Evolutionary conservation across 768 basidiomycete species (phyloP).

Genomic region (Pholiota molesta): DNA sequence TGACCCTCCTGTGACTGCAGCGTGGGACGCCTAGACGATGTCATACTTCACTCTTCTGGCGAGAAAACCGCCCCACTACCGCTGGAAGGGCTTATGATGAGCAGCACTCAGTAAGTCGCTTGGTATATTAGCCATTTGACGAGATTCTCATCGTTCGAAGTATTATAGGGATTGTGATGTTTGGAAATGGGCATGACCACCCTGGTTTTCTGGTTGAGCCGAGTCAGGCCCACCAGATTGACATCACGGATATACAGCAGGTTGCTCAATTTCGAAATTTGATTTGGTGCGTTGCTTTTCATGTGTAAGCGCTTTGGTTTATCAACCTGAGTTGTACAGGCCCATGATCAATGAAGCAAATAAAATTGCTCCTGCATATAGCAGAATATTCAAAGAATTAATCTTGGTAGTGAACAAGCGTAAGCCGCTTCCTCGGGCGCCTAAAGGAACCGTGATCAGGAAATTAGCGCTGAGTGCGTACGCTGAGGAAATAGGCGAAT

Average conservation of each 20-base stretch:
- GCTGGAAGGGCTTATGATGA: slow-evolving; percentile 27
- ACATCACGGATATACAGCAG: slow-evolving; percentile 23
- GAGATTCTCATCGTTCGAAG: slow-evolving; percentile 6
- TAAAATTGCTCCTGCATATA: slow-evolving; percentile 41
- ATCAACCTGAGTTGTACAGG: slow-evolving; percentile 24
- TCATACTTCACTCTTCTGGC: slow-evolving; percentile 34
- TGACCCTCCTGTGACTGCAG: slow-evolving; percentile 18
- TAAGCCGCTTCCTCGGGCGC: slow-evolving; percentile 46
- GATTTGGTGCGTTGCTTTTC: slow-evolving; percentile 34
- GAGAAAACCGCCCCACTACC: slow-evolving; percentile 35
- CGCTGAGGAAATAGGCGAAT: slow-evolving; percentile 44
- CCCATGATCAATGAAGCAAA: slow-evolving; percentile 47
- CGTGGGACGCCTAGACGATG: slow-evolving; percentile 41
- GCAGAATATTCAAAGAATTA: slow-evolving; percentile 56
- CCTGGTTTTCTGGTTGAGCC: slow-evolving; percentile 38
- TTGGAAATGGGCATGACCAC: slow-evolving; percentile 41
- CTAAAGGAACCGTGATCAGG: slow-evolving; percentile 51
- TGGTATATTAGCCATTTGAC: not conserved
- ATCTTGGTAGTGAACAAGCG: slow-evolving; percentile 41
- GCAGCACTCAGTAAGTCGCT: slow-evolving; percentile 28
- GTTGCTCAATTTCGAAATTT: slow-evolving; percentile 34
- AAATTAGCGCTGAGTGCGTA: slow-evolving; percentile 46
- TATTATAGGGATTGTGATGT: slow-evolving; percentile 39
- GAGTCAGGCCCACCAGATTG: slow-evolving; percentile 23
- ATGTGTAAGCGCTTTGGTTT: not conserved